phyloP scores from a whole-genome alignment of 768 basidiomycete genomes.

The Coprinopsis marcescibilis region DNA sequence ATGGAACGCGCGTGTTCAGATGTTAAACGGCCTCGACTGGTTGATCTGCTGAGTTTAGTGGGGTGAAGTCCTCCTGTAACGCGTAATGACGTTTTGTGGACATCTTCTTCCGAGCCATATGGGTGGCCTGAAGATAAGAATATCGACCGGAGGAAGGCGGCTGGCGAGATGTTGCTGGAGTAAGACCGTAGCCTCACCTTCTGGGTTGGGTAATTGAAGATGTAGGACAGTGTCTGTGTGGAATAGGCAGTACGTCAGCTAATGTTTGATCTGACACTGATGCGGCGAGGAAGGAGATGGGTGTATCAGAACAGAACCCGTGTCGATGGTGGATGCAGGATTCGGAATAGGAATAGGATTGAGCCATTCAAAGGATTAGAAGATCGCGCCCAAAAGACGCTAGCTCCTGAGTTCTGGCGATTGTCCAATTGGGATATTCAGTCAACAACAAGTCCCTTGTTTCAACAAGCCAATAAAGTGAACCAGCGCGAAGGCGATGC shows the following conservation, averaged over 20 bases:
- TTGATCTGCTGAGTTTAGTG: neutral
- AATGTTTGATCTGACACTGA: slow-evolving; percentile 7
- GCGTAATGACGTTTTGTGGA: neutral
- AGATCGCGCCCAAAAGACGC: too few relatives aligned
- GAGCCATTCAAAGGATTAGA: too few relatives aligned
- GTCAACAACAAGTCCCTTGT: too few relatives aligned
- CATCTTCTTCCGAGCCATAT: slow-evolving; percentile 17
- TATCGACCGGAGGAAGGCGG: slow-evolving; percentile 22
- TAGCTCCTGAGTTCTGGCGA: too few relatives aligned
- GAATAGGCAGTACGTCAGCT: slow-evolving; percentile 9
- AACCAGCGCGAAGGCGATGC: too few relatives aligned
- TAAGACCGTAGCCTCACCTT: slow-evolving; percentile 42
- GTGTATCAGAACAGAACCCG: neutral
- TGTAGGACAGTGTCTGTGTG: slow-evolving; percentile 48
- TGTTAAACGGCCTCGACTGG: neutral
- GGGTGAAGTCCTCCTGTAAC: neutral
- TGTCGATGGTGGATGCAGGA: slow-evolving; percentile 3
- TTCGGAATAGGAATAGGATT: too few relatives aligned
- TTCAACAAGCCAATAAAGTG: too few relatives aligned
- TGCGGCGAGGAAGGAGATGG: slow-evolving; percentile 18
- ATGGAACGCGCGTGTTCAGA: slow-evolving; percentile 25
- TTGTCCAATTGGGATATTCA: too few relatives aligned
- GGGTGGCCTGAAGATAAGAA: slow-evolving; percentile 22
- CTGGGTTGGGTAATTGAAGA: slow-evolving; percentile 57
- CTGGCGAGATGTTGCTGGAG: slow-evolving; percentile 7